Conservation (phyloP, 177 flowering plant species). For the Tripterygium wilfordii region DNA sequence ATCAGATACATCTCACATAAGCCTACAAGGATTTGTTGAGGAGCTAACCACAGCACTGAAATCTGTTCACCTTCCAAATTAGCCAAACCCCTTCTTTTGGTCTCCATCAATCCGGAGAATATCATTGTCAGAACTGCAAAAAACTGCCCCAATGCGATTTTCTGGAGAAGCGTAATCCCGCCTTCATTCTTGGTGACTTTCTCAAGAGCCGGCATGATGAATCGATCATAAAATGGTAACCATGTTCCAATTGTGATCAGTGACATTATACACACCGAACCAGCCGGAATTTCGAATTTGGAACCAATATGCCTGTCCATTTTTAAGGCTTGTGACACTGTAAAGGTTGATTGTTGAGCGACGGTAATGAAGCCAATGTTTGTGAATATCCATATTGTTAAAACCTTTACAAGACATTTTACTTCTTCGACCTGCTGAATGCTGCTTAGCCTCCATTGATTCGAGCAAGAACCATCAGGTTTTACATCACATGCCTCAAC, state of each 20-base stretch:
- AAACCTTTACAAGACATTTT: slow-evolving; percentile 40
- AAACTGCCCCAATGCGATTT: slow-evolving; percentile 48
- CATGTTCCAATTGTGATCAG: slow-evolving; percentile 41
- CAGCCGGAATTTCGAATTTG: slow-evolving; percentile 51
- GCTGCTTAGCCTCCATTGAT: slow-evolving; percentile 47
- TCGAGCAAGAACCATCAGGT: slow-evolving; percentile 23
- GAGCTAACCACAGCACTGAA: slow-evolving; percentile 49
- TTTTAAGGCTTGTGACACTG: slow-evolving; percentile 46
- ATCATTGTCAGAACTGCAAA: slow-evolving; percentile 44
- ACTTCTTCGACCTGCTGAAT: slow-evolving; percentile 53
- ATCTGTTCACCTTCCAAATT: slow-evolving; percentile 19
- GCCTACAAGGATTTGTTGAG: slow-evolving; percentile 52
- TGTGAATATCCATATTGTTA: slow-evolving; percentile 53
- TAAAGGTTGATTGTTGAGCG: slow-evolving; percentile 49
- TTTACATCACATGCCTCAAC: slow-evolving; percentile 26
- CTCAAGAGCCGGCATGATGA: slow-evolving; percentile 39
- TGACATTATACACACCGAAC: slow-evolving; percentile 35
- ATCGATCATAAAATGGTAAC: slow-evolving; percentile 48
- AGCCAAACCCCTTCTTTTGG: slow-evolving; percentile 30
- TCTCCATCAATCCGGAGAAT: slow-evolving; percentile 40
- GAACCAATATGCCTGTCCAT: slow-evolving; percentile 58
- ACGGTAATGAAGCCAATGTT: slow-evolving; percentile 35
- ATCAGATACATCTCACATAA: slow-evolving; percentile 20
- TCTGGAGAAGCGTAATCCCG: slow-evolving; percentile 47
- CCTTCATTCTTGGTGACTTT: slow-evolving; percentile 34